Base-by-base conservation (phyloP, 106 monocot genomes). In the Chionographis japonica region DNA sequence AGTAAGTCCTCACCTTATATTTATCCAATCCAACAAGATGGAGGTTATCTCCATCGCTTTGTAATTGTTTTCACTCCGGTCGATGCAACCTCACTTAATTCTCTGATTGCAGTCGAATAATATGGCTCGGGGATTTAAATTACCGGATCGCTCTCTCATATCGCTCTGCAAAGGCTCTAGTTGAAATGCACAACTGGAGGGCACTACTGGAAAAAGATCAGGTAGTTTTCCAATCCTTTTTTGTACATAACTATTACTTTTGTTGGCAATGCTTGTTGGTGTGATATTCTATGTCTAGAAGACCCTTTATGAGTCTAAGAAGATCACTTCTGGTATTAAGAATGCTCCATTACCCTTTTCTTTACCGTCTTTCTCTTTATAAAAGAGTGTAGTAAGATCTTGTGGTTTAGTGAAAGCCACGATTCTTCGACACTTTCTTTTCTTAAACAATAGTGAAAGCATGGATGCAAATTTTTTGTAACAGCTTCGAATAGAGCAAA, bases 71-170 rank as follows among this genome's bases (percentile, higher is more conserved):
- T 49, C 42, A 38, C 27, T 60, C 57, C 11, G 0, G 56, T 8
- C 9, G 2, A 72, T 20, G 46, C 51, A 0, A 57, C 2, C 3
- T 64, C 49, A 10, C 37, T 49, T 7, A 16, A 9, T 36, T 78
- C 12, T 62, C 4, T 56, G 71, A 38, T 69, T 64, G 17, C 43
- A 90, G 90, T 73, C 86, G 86, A 51, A 74, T 86, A 55, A 84
- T 90, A 73, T 90, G 86, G 90, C 86, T 90, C 52, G 90, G 90
- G 49, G 90, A 90, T 68, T 62, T 90, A 59, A 90, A 90, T 80
- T 90, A 90, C 71, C 86, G 90, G 37, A 84, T 90, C 42, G 86
- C 86, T 56, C 86, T 90, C 62, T 90, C 90, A 19, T 90, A 90
- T 63, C 90, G 83, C 41, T 83, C 80, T 10, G 86, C 78, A 19